A percentile compares a stretch with the other conserved stretches of the same genome.
Conservation (phyloP, 805 yeast genomes). For the Kluyveromyces lactis region DNA sequence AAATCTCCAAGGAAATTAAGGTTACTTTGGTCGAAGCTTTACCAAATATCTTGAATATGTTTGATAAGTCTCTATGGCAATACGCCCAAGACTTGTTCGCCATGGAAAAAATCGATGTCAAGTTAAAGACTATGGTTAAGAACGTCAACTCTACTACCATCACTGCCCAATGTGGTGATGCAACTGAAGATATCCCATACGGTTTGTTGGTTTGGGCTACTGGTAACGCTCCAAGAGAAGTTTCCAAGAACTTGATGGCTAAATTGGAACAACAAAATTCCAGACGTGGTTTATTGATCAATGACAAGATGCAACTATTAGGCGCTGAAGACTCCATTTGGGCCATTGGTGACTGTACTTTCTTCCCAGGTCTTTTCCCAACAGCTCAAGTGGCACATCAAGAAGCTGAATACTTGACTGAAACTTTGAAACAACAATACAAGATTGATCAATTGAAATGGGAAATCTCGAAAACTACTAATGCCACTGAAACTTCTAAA, state of each 20-base stretch:
- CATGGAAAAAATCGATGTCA: slow-evolving; percentile 60
- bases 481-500: slow-evolving; percentile 35
- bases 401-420: slow-evolving; percentile 78
- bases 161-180: slow-evolving; percentile 57
- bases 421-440: slow-evolving; percentile 55
- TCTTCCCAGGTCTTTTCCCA: slow-evolving; percentile 80
- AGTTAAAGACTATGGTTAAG: slow-evolving; percentile 82
- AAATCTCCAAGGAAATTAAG: slow-evolving; percentile 68
- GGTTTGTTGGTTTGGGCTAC: slow-evolving; percentile 97
- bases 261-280: slow-evolving; percentile 74
- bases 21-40: slow-evolving; percentile 85
- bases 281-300: slow-evolving; percentile 82
- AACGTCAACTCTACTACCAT: slow-evolving; percentile 67
- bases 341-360: slow-evolving; percentile 93
- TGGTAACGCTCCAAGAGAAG: slow-evolving; percentile 84
- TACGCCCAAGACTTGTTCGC: slow-evolving; percentile 76
- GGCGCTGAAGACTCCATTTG: slow-evolving; percentile 71
- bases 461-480: slow-evolving; percentile 29
- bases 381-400: slow-evolving; percentile 98
- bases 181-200: slow-evolving; percentile 77
- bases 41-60: slow-evolving; percentile 77
- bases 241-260: slow-evolving; percentile 57
- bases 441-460: slow-evolving; percentile 52
- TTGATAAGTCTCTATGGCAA: slow-evolving; percentile 57
- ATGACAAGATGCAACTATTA: slow-evolving; percentile 72